Evolutionary conservation across 1,284 basidiomycete genomes (phyloP).

Genomic region (Cronartium quercuum): DNA sequence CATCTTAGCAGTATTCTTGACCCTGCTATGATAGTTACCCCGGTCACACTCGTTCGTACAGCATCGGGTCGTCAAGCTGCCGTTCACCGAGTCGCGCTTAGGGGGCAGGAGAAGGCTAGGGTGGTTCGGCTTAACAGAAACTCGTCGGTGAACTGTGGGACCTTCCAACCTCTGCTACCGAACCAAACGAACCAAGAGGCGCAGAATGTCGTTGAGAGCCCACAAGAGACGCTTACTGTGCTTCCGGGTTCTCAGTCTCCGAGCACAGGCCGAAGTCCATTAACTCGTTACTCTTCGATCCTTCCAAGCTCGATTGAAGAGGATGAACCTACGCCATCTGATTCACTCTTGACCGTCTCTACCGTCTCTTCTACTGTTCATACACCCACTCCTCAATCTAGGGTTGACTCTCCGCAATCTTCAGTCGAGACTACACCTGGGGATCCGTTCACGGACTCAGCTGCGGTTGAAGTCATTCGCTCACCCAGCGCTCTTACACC

Average conservation of each 20-base stretch:
- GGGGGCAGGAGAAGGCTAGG: conserved; percentile 30
- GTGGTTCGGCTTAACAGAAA: conserved; percentile 15
- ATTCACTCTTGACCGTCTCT: neutral
- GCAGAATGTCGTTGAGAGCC: no score
- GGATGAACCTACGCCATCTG: neutral
- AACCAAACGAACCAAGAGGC: no score
- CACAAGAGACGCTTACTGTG: neutral
- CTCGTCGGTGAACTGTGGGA: neutral
- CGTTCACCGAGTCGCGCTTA: conserved; percentile 27
- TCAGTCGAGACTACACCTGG: no score
- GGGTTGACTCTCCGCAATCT: no score
- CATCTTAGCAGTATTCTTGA: conserved; percentile 35
- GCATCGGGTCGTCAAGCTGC: conserved; percentile 34
- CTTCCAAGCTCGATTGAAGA: neutral
- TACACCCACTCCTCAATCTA: no score
- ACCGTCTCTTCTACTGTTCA: no score
- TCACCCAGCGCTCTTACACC: no score
- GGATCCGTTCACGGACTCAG: neutral
- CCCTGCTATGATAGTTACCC: conserved; percentile 35
- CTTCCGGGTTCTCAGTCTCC: conserved; percentile 13
- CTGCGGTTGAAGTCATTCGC: neutral
- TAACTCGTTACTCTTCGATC: neutral
- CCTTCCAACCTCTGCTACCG: neutral
- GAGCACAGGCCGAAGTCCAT: conserved; percentile 15
- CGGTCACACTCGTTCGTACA: conserved; percentile 25